Percentiles rank a stretch among this genome's conserved stretches.
Conservation (phyloP, 169 alveolate genomes). For the Plasmodium vinckei region DNA sequence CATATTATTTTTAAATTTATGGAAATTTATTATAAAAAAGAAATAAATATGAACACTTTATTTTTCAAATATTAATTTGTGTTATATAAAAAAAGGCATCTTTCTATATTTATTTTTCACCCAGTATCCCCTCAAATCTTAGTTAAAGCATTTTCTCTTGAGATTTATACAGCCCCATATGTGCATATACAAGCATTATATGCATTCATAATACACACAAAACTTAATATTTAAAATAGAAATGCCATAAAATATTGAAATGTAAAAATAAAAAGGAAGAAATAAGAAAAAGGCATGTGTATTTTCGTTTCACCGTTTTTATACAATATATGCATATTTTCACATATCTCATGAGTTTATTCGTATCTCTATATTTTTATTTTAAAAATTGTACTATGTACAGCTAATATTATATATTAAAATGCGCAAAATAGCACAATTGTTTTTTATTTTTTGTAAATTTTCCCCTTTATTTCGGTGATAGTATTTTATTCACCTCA, state of each 20-base stretch:
- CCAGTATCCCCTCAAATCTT: background rate
- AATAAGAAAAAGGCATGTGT: background rate
- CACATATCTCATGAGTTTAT: no score
- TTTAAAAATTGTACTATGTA: no score
- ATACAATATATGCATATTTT: no score
- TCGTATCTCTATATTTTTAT: no score
- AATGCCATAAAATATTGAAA: background rate
- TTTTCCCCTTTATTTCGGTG: background rate
- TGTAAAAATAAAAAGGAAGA: background rate
- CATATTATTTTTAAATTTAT: background rate
- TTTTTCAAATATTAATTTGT: slow-evolving; percentile 1
- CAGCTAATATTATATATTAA: background rate
- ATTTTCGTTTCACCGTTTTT: no score
- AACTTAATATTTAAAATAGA: background rate
- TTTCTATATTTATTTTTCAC: background rate
- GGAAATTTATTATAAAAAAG: slow-evolving; percentile 2
- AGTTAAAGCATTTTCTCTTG: no score
- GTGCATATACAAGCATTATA: background rate
- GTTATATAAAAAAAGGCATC: background rate
- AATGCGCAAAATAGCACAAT: background rate
- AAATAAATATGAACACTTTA: background rate
- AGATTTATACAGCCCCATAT: no score
- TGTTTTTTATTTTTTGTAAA: background rate
- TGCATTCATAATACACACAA: slow-evolving; percentile 1
- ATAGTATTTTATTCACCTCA: background rate